Evolutionary conservation across 768 basidiomycete species (phyloP).

Genomic region (Phylloporus sp.): DNA sequence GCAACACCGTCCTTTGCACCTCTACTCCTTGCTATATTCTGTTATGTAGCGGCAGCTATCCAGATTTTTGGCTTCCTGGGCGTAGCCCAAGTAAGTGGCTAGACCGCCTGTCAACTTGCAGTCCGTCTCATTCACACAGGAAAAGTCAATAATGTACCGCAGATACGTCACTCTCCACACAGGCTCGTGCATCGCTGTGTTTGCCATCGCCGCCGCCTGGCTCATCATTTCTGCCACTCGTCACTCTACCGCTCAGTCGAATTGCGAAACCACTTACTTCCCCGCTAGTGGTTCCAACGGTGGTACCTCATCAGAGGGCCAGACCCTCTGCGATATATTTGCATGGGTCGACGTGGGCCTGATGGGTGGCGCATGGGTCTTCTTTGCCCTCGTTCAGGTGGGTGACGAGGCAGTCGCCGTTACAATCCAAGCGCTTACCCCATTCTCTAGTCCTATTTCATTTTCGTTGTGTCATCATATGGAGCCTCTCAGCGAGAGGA

Average conservation of each 20-base stretch:
- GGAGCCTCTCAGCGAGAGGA: slow-evolving; percentile 71
- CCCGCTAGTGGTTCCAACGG: slow-evolving; percentile 30
- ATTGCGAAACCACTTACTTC: slow-evolving; percentile 64
- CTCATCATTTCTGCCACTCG: slow-evolving; percentile 73
- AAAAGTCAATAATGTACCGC: slow-evolving; percentile 60
- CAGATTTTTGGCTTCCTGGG: slow-evolving; percentile 87
- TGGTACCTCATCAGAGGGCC: slow-evolving; percentile 45
- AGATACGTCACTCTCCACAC: slow-evolving; percentile 69
- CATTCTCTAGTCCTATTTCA: slow-evolving; percentile 45
- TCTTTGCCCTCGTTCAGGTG: slow-evolving; percentile 77
- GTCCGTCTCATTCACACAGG: slow-evolving; percentile 40
- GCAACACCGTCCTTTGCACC: slow-evolving; percentile 74
- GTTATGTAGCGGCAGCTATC: slow-evolving; percentile 68
- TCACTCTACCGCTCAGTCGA: slow-evolving; percentile 65
- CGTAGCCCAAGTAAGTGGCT: slow-evolving; percentile 60
- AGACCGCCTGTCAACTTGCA: not conserved
- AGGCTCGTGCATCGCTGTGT: slow-evolving; percentile 51
- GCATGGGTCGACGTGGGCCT: slow-evolving; percentile 90
- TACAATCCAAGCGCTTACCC: slow-evolving; percentile 1
- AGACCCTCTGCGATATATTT: slow-evolving; percentile 83
- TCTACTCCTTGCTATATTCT: slow-evolving; percentile 69
- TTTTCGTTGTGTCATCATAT: slow-evolving; percentile 57
- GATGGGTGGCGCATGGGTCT: slow-evolving; percentile 84
- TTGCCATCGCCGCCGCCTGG: slow-evolving; percentile 79
- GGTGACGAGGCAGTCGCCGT: slow-evolving; percentile 18